Percentiles rank a stretch among this genome's conserved stretches.
phyloP scores from a whole-genome alignment of 257 asterid genomes.

The Agastache rugosa region DNA sequence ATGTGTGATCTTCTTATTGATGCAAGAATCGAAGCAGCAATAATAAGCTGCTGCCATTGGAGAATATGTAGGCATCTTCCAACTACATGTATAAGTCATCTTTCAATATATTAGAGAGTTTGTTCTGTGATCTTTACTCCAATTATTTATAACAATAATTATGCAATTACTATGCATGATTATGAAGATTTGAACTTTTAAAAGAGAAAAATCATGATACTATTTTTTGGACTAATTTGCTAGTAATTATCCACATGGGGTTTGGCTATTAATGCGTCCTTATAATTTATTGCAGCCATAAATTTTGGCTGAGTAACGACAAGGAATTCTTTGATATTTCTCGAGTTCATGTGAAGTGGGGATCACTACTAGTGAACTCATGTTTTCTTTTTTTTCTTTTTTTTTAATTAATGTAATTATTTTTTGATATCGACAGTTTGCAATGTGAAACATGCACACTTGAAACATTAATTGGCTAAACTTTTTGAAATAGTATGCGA shows the following conservation, averaged over 20 bases:
- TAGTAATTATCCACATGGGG: conserved; percentile 25
- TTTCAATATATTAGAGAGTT: conserved; percentile 6
- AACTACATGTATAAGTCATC: conserved; percentile 44
- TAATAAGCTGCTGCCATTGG: conserved; percentile 36
- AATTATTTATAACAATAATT: background rate
- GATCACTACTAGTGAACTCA: conserved; percentile 22
- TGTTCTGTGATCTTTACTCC: background rate
- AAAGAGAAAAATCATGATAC: conserved; percentile 5
- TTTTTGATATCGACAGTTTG: conserved; percentile 5
- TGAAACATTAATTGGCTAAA: background rate
- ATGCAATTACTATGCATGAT: conserved; percentile 6
- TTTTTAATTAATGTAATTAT: background rate
- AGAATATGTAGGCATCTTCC: conserved; percentile 42
- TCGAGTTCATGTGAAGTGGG: conserved; percentile 32
- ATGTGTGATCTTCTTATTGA: conserved; percentile 40
- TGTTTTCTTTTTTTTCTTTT: background rate
- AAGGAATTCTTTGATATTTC: conserved; percentile 34
- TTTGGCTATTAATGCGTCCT: background rate
- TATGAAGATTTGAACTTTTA: too few relatives aligned
- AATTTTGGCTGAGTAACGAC: conserved; percentile 31
- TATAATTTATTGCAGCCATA: conserved; percentile 46
- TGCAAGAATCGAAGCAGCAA: conserved; percentile 40
- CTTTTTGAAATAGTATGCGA: background rate
- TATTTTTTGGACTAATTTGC: background rate
- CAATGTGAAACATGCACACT: conserved; percentile 30